A percentile compares a stretch with the other conserved stretches of the same genome.
phyloP scores from a whole-genome alignment of 306 rosid genomes.

The Dalbergia oliveri region DNA sequence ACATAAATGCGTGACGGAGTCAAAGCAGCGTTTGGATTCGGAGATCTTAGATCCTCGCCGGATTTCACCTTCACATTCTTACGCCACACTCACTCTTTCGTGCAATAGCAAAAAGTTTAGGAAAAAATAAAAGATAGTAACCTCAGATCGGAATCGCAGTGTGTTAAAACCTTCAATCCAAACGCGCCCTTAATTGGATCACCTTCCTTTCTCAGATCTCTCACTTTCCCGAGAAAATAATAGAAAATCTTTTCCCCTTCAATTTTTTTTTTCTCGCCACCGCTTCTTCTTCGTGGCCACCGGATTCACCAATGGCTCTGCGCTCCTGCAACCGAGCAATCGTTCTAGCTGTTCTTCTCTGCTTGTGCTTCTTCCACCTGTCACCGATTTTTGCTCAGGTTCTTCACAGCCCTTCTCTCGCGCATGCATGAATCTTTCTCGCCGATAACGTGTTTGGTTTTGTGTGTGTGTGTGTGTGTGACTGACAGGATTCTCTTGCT shows the following conservation, averaged over 20 bases:
- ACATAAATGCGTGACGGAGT: constrained; percentile 1
- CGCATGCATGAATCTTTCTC: neutral
- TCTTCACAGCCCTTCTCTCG: constrained; percentile 5
- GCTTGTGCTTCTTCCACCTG: constrained; percentile 27
- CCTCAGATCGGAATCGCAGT: neutral
- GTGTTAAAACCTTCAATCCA: neutral
- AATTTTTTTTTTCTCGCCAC: constrained; percentile 30
- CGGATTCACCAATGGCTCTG: constrained; percentile 51
- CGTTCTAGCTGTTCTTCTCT: constrained; percentile 48
- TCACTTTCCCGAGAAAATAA: constrained; percentile 30
- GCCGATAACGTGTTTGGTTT: constrained; percentile 35
- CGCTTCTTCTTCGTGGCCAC: neutral
- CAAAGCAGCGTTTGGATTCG: constrained; percentile 4
- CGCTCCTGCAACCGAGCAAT: constrained; percentile 41
- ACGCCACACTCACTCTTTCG: neutral
- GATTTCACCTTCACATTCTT: neutral
- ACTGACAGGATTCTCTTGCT: constrained; percentile 53
- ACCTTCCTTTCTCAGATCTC: neutral
- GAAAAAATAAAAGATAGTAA: neutral
- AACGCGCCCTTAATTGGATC: neutral
- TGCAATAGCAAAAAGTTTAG: neutral
- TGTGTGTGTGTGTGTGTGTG: neutral
- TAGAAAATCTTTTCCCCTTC: neutral
- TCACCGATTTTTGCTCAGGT: constrained; percentile 63
- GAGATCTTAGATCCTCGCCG: constrained; percentile 12